Conservation (phyloP, 2,329 filamentous ascomycete genomes). For the Colletotrichum gigasporum region DNA sequence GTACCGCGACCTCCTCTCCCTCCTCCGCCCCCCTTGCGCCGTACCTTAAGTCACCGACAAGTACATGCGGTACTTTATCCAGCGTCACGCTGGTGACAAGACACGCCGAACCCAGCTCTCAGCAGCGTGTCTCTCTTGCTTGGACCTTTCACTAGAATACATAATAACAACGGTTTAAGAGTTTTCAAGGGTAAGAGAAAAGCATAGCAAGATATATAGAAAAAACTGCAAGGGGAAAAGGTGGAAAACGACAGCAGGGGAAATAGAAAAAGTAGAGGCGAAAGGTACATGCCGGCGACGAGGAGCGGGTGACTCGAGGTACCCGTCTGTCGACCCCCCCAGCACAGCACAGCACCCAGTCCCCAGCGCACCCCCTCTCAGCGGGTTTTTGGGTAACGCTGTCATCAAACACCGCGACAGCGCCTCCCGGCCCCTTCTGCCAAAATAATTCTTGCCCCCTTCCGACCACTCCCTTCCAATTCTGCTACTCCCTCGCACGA, state of each 20-base stretch:
- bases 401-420: slow-evolving; percentile 33
- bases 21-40: slow-evolving; percentile 15
- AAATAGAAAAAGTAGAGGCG: too few relatives aligned
- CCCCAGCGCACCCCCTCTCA: slow-evolving; percentile 13
- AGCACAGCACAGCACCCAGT: not conserved
- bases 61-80: slow-evolving; percentile 23
- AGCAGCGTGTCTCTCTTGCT: too few relatives aligned
- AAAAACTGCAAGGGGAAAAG: too few relatives aligned
- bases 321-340: not conserved
- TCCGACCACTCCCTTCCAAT: slow-evolving; percentile 31
- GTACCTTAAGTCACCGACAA: not conserved
- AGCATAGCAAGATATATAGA: too few relatives aligned
- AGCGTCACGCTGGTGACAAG: not conserved
- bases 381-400: slow-evolving; percentile 32
- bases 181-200: too few relatives aligned
- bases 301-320: slow-evolving; percentile 14
- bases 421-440: slow-evolving; percentile 30
- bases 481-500: slow-evolving; percentile 31
- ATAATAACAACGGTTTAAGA: too few relatives aligned
- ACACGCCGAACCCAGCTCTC: not conserved
- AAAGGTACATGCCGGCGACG: too few relatives aligned
- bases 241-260: too few relatives aligned
- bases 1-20: slow-evolving; percentile 6
- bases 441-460: slow-evolving; percentile 34
- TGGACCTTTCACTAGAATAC: too few relatives aligned